Conservation (phyloP, 176 grass and related monocot genomes). For the Thinopyrum elongatum region DNA sequence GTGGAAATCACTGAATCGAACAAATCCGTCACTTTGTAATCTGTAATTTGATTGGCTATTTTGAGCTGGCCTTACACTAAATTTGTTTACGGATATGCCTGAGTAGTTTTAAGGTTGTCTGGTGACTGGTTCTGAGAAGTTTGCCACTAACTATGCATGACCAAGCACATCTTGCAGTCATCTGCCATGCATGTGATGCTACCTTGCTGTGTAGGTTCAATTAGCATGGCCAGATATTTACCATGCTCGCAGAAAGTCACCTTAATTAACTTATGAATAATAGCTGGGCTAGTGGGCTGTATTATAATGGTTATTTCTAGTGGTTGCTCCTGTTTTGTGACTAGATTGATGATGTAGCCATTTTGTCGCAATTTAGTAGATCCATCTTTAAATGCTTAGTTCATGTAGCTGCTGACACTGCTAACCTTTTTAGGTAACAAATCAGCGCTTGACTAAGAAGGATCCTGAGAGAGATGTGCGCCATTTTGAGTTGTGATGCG, state of each 20-base stretch:
- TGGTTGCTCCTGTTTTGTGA: neutral
- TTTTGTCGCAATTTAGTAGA: neutral
- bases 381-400: constrained; percentile 3
- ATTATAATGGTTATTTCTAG: neutral
- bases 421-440: constrained; percentile 41
- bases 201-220: neutral
- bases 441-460: constrained; percentile 47
- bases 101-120: neutral
- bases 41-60: neutral
- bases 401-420: constrained; percentile 4
- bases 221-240: neutral
- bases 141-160: neutral
- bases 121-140: neutral
- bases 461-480: constrained; percentile 70
- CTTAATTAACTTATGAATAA: neutral
- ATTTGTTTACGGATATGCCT: neutral
- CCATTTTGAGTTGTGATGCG: too few relatives aligned
- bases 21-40: constrained; percentile 17
- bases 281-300: neutral
- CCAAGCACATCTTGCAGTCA: neutral
- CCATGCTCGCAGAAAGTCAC: neutral
- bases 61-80: neutral
- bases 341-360: neutral
- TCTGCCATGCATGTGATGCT: neutral
- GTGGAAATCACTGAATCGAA: constrained; percentile 70